Base-by-base conservation (phyloP, 805 yeast species). In the Lipomyces mesembrius region DNA sequence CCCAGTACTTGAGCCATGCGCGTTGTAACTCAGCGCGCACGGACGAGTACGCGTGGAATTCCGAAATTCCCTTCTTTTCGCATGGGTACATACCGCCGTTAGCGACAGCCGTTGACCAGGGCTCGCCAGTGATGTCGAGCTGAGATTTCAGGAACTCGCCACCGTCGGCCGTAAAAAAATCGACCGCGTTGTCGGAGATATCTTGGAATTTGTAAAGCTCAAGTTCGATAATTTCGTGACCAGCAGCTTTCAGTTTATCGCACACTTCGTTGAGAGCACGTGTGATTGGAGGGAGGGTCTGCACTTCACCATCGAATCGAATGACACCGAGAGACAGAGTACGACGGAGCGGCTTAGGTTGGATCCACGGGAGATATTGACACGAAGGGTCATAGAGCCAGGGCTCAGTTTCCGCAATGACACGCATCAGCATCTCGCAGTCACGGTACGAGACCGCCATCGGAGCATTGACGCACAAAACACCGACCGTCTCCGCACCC, bases 381-480 rank as follows among this genome's bases (percentile, higher is more conserved):
- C 82, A 75, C 74, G 81, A 79, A 43, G 80, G 83, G 71, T 82
- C 84, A 8, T 75, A 70, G 59, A 74, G 73, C 84, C 84, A 82
- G n/a, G 83, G 82, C 51, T 81, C 68, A 11, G 81, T 66, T 3
- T 62, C 73, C 9, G 72, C 54, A 25, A 74, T 61, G 14, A 68
- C 57, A 65, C 85, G 82, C 92, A 89, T 88, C 80, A 87, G 87
- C 65, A 85, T 77, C 25, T 88, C 92, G 70, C 89, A 77, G 77
- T 89, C 94, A 3, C 87, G 89, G 58, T 87, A 79, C 3, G 85
- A 78, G 72, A 88, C 83, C 2, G 90, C 82, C 78, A 89, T 76
- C 54, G 94, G 94, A 29, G 93, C 94, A 58, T 82, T 82, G 32
- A 87, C 89, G 17, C 88, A 86, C 46, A 83, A 83, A 63, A 89